Percentiles rank a stretch among this genome's conserved stretches.
These are phyloP conservation scores for Geranomyces variabilis DNA, from an alignment of 192 early-diverging fungal species.

Conservation along the genomic window DNA sequence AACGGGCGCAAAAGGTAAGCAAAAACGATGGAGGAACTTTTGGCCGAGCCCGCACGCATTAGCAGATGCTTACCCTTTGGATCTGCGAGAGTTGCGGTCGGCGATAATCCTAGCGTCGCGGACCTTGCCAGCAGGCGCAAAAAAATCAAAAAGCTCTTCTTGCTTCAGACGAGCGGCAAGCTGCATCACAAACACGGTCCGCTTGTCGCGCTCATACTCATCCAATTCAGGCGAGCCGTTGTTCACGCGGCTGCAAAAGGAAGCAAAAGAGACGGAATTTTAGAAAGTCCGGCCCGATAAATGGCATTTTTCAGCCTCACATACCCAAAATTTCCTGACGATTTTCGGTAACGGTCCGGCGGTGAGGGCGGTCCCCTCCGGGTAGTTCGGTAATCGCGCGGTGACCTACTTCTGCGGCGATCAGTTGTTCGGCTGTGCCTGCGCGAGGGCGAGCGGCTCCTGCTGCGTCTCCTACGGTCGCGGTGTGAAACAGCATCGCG, in stretches of 20 bases:
- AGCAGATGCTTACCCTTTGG: conserved; percentile 72
- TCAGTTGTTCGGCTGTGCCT: conserved; percentile 28
- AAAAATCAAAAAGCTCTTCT: conserved; percentile 87
- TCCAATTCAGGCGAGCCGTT: conserved; percentile 52
- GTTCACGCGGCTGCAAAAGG: neutral
- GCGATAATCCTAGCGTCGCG: conserved; percentile 87
- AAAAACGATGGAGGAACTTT: too few relatives aligned
- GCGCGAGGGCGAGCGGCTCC: conserved; percentile 20
- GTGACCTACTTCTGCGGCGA: conserved; percentile 23
- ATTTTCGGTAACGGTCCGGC: neutral
- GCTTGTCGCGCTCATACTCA: conserved; percentile 79
- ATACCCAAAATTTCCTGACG: neutral
- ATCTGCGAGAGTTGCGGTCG: conserved; percentile 71
- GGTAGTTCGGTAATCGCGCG: conserved; percentile 18
- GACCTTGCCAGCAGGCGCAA: conserved; percentile 73
- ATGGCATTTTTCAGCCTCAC: too few relatives aligned
- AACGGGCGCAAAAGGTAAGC: conserved; percentile 7
- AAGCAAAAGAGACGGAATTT: neutral
- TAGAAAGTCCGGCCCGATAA: too few relatives aligned
- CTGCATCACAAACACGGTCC: conserved; percentile 96
- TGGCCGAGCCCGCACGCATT: neutral
- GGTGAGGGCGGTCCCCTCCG: neutral
- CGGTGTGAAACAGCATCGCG: conserved; percentile 4
- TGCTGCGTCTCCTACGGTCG: conserved; percentile 23
- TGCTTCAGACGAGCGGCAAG: conserved; percentile 77